Conservation (phyloP, 2,329 filamentous ascomycete species). For the Onygenales sp. region DNA sequence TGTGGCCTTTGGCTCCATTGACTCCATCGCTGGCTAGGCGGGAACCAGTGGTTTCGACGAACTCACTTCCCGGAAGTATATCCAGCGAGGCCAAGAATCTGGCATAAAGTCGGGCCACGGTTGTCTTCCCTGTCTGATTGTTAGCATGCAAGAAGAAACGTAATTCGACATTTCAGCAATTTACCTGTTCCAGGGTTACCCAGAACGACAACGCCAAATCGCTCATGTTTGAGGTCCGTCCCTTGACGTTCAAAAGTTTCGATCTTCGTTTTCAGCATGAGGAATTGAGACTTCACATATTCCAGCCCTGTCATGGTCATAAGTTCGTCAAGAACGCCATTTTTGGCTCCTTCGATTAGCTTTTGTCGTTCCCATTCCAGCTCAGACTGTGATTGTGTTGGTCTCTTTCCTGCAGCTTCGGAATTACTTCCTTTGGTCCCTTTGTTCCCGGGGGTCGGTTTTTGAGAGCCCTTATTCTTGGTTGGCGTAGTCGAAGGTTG, state of each 20-base stretch:
- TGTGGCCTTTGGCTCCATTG: slow-evolving; percentile 44
- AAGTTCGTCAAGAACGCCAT: slow-evolving; percentile 49
- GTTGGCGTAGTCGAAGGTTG: neutral
- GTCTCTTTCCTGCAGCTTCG: neutral
- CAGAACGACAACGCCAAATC: slow-evolving; percentile 54
- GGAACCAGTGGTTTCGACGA: slow-evolving; percentile 61
- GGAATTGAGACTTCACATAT: slow-evolving; percentile 54
- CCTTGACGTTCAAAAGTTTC: slow-evolving; percentile 52
- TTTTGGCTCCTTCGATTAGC: slow-evolving; percentile 39
- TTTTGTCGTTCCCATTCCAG: slow-evolving; percentile 58
- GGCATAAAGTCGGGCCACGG: slow-evolving; percentile 61
- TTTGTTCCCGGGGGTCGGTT: neutral
- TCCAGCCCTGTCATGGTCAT: slow-evolving; percentile 67
- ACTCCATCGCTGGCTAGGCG: slow-evolving; percentile 56
- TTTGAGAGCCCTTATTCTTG: neutral
- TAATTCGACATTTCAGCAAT: slow-evolving; percentile 5
- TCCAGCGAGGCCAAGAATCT: slow-evolving; percentile 54
- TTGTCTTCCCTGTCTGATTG: slow-evolving; percentile 53
- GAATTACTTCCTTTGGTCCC: neutral
- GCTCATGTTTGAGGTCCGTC: slow-evolving; percentile 45
- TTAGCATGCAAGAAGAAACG: slow-evolving; percentile 4
- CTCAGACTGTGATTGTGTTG: slow-evolving; percentile 19
- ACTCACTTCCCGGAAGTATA: slow-evolving; percentile 49
- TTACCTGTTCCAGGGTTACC: slow-evolving; percentile 68
- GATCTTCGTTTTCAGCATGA: slow-evolving; percentile 54